A percentile compares a stretch with the other conserved stretches of the same genome.
Conservation (phyloP, 2,329 filamentous ascomycete species). For the Aspergillus oerlinghausenensis region DNA sequence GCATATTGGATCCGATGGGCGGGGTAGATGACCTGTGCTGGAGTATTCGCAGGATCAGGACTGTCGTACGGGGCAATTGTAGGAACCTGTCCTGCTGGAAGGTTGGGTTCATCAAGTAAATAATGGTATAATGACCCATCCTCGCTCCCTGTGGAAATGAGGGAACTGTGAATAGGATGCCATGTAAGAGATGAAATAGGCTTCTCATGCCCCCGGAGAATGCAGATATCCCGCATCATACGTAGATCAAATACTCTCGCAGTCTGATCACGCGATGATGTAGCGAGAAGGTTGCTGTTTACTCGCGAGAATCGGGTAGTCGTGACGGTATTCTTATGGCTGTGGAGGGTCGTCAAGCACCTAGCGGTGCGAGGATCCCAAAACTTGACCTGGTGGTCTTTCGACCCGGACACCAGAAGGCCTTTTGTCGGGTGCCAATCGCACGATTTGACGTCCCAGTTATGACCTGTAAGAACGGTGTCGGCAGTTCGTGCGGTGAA, state of each 20-base stretch:
- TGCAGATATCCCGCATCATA: slow-evolving; percentile 96
- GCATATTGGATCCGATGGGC: slow-evolving; percentile 82
- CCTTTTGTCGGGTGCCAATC: slow-evolving; percentile 98
- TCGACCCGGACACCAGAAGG: slow-evolving; percentile 89
- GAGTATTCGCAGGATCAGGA: slow-evolving; percentile 70
- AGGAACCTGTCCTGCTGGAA: slow-evolving; percentile 66
- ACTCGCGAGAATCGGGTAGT: slow-evolving; percentile 86
- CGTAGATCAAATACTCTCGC: slow-evolving; percentile 90
- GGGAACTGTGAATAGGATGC: slow-evolving; percentile 86
- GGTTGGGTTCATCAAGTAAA: slow-evolving; percentile 90
- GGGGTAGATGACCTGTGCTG: slow-evolving; percentile 86
- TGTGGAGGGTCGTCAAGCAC: slow-evolving; percentile 88
- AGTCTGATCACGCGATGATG: slow-evolving; percentile 87
- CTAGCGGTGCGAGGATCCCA: slow-evolving; percentile 94
- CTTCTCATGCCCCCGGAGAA: slow-evolving; percentile 92
- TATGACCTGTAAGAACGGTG: slow-evolving; percentile 81
- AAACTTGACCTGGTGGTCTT: slow-evolving; percentile 94
- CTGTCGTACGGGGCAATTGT: slow-evolving; percentile 80
- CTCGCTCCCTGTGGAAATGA: slow-evolving; percentile 84
- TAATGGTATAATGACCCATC: slow-evolving; percentile 92
- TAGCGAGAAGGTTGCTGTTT: slow-evolving; percentile 79
- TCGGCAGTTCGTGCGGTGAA: slow-evolving; percentile 84
- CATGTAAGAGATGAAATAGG: slow-evolving; percentile 88
- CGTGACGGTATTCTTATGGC: slow-evolving; percentile 95
- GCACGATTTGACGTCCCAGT: slow-evolving; percentile 95